Conservation (phyloP, 2,329 filamentous ascomycete genomes). For the Apiospora pterosperma region DNA sequence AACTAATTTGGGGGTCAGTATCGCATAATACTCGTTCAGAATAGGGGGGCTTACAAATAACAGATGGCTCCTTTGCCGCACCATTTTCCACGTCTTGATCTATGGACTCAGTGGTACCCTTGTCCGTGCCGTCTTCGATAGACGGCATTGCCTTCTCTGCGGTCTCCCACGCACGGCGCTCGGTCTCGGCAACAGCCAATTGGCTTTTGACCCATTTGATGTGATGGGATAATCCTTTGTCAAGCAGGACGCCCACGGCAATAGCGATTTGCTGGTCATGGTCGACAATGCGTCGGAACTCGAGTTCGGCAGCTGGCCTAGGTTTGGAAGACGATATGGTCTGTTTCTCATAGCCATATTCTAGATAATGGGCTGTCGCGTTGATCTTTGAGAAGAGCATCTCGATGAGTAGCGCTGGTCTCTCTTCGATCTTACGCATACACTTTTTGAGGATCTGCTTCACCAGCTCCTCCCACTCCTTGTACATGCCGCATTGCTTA, state of each 20-base stretch:
- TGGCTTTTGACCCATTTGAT: slow-evolving; percentile 80
- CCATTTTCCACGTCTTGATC: slow-evolving; percentile 16
- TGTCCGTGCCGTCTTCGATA: not conserved
- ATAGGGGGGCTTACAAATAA: slow-evolving; percentile 45
- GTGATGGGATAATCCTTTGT: slow-evolving; percentile 72
- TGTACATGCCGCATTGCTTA: slow-evolving; percentile 61
- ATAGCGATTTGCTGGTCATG: slow-evolving; percentile 72
- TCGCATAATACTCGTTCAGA: not conserved
- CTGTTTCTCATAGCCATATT: slow-evolving; percentile 86
- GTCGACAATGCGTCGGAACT: slow-evolving; percentile 71
- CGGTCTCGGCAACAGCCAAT: slow-evolving; percentile 63
- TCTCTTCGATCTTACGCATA: slow-evolving; percentile 78
- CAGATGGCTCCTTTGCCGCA: slow-evolving; percentile 38
- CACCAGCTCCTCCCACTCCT: slow-evolving; percentile 88
- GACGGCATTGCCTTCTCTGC: slow-evolving; percentile 53
- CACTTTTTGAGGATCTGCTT: slow-evolving; percentile 81
- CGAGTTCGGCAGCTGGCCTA: slow-evolving; percentile 74
- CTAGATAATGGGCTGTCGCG: slow-evolving; percentile 78
- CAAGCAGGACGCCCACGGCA: slow-evolving; percentile 73
- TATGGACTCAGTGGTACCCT: not conserved
- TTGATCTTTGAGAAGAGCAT: slow-evolving; percentile 93
- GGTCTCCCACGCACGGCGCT: slow-evolving; percentile 76
- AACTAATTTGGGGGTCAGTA: slow-evolving; percentile 37
- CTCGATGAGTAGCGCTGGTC: slow-evolving; percentile 83
- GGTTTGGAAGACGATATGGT: slow-evolving; percentile 57